phyloP scores from a whole-genome alignment of 2,329 filamentous ascomycete species.

The Cladosporium sp. region DNA sequence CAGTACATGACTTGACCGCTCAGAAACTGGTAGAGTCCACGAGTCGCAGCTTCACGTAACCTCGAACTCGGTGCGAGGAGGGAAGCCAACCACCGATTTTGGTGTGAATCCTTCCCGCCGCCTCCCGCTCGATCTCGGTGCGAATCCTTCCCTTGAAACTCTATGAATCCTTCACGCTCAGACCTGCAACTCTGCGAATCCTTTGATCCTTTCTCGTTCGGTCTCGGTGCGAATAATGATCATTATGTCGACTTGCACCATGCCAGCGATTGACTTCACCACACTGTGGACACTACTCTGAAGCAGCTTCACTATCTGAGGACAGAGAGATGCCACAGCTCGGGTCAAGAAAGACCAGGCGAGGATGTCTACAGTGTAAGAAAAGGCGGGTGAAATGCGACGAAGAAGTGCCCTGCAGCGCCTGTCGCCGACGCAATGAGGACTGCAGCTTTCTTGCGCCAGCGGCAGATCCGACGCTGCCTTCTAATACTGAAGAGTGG shows the following conservation, averaged over 20 bases:
- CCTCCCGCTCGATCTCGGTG: slow-evolving; percentile 1
- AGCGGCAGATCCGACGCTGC: neutral
- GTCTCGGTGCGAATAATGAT: neutral
- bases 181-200: no score
- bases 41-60: neutral
- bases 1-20: neutral
- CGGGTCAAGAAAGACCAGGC: slow-evolving; percentile 22
- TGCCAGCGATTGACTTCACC: no score
- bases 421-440: slow-evolving; percentile 21
- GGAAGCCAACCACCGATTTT: neutral
- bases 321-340: slow-evolving; percentile 18
- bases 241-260: no score
- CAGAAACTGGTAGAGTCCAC: neutral
- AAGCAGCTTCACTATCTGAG: no score
- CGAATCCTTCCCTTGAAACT: slow-evolving; percentile 4
- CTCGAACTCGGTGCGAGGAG: neutral
- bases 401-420: slow-evolving; percentile 21
- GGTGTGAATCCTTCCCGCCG: neutral
- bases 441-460: slow-evolving; percentile 17
- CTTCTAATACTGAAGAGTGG: slow-evolving; percentile 17
- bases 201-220: neutral
- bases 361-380: slow-evolving; percentile 27
- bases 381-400: slow-evolving; percentile 27
- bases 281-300: no score
- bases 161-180: no score